Evolutionary conservation across 2,329 filamentous ascomycete genomes (phyloP).

Genomic region (Parastagonospora avenae): DNA sequence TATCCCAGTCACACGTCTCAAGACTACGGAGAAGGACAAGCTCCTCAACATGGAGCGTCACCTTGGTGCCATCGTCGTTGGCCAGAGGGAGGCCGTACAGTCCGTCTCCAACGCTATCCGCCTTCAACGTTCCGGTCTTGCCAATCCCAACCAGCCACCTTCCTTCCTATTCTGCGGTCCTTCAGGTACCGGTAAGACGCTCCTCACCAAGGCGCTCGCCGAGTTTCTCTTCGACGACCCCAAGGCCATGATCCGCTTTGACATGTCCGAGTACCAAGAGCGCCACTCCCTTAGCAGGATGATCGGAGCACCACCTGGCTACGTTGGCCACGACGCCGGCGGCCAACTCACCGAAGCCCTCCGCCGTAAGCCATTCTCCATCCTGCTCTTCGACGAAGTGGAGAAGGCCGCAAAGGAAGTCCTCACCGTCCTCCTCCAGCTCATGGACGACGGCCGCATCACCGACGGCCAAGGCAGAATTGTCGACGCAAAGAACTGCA

Average conservation of each 20-base stretch:
- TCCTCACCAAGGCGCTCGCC: conserved; percentile 94
- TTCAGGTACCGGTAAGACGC: conserved; percentile 96
- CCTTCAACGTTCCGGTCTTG: conserved; percentile 89
- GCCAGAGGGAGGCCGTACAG: conserved; percentile 89
- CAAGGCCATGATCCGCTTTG: conserved; percentile 97
- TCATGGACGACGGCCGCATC: conserved; percentile 99
- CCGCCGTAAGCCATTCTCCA: conserved; percentile 94
- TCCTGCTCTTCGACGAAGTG: conserved; percentile 95
- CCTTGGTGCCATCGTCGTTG: conserved; percentile 82
- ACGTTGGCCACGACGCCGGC: conserved; percentile 94
- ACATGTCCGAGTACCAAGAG: conserved; percentile 99
- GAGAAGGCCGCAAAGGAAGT: conserved; percentile 99
- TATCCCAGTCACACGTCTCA: conserved; percentile 91
- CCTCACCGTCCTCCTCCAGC: conserved; percentile 93
- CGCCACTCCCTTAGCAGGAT: conserved; percentile 93
- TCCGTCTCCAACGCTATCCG: conserved; percentile 96
- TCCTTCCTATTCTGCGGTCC: conserved; percentile 99
- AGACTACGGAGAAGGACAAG: conserved; percentile 97
- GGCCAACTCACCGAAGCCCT: conserved; percentile 95
- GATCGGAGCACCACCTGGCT: conserved; percentile 96
- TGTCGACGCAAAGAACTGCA: conserved; percentile 95
- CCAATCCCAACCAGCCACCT: conserved; percentile 94
- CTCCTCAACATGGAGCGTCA: conserved; percentile 95
- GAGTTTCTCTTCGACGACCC: conserved; percentile 98
- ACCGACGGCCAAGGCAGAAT: conserved; percentile 96